Evolutionary conservation across 768 basidiomycete genomes (phyloP), one percentile per base, ranked within the genome.

Genomic region (Tephrocybe sp.): DNA sequence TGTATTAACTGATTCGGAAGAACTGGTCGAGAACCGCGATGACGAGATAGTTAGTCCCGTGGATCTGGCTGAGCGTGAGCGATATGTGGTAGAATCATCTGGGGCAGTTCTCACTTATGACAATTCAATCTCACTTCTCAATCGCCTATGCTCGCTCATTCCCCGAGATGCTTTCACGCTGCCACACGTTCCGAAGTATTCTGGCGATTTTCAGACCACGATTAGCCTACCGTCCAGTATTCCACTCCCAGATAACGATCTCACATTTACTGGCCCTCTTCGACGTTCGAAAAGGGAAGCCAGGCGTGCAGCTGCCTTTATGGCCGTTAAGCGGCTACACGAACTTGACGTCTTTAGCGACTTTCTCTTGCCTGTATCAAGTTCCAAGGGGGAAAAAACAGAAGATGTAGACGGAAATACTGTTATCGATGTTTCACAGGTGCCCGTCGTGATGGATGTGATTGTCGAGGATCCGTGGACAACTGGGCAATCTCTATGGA

Each of bases 51-150:
- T 62, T 10, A 71, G 80, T 51, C 75, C 80, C 1, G 70, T 65
- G 13, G 87, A 89, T 64, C 63, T 90, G 10, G 72, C 74, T 1
- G 74, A 76, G 40, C 77, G 88, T n/a, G 87, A 91, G 66, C 79
- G 86, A 48, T 91, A 83, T 65, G 77, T 85, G 23, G 82, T 92
- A 9, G 74, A 79, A 5, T 73, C 78, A 4, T 87, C 89, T 0
- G 87, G 86, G 1, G 92, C 93, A 3, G 74, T 86, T 34, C 77
- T 95, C 40, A 90, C 89, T 1, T 92, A 89, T 62, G 84, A 84
- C 57, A 84, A 83, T 48, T 78, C 89, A 2, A 78, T 92, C 45
- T 74, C 76, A 16, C 70, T 93, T 31, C 75, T 96, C 49, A 78
- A 79, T 59, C 78, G 85, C 48, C 77, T 92, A n/a, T 93, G 91